These are phyloP conservation scores for Saprolegnia parasitica DNA, from an alignment of 352 stramenopile genomes.

Conservation along the genomic window DNA sequence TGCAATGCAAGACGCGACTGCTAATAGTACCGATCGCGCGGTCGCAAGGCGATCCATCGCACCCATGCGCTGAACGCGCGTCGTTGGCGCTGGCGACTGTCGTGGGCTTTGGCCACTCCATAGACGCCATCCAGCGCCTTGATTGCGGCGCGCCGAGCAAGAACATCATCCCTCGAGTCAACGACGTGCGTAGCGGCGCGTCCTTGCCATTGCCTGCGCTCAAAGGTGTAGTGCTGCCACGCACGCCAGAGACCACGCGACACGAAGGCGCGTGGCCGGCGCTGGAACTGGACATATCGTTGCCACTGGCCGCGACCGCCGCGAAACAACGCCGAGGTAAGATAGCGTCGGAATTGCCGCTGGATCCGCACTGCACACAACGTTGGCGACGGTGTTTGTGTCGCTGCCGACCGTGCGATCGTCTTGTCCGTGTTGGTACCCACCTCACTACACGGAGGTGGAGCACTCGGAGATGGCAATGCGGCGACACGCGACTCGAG, in stretches of 20 bases:
- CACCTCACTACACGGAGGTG: neutral
- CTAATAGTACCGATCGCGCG: too few relatives aligned
- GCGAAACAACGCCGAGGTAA: neutral
- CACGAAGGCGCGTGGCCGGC: too few relatives aligned
- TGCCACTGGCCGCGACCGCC: neutral
- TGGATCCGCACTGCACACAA: neutral
- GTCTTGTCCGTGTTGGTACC: too few relatives aligned
- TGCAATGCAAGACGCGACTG: too few relatives aligned
- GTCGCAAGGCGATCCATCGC: too few relatives aligned
- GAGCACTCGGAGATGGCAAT: neutral
- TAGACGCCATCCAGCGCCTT: neutral
- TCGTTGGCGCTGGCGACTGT: neutral
- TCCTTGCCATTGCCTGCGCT: too few relatives aligned
- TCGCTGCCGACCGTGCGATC: neutral
- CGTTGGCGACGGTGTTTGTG: neutral
- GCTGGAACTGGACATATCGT: neutral
- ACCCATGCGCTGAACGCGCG: too few relatives aligned
- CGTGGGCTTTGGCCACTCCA: neutral
- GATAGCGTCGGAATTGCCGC: neutral
- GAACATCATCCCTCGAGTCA: neutral
- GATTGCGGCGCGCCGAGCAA: neutral
- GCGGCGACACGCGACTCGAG: too few relatives aligned
- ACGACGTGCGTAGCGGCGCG: neutral
- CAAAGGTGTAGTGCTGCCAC: too few relatives aligned
- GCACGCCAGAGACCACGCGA: too few relatives aligned